Evolutionary conservation across 169 alveolate genomes (phyloP).

Genomic region (Plasmodium cynomolgi): DNA sequence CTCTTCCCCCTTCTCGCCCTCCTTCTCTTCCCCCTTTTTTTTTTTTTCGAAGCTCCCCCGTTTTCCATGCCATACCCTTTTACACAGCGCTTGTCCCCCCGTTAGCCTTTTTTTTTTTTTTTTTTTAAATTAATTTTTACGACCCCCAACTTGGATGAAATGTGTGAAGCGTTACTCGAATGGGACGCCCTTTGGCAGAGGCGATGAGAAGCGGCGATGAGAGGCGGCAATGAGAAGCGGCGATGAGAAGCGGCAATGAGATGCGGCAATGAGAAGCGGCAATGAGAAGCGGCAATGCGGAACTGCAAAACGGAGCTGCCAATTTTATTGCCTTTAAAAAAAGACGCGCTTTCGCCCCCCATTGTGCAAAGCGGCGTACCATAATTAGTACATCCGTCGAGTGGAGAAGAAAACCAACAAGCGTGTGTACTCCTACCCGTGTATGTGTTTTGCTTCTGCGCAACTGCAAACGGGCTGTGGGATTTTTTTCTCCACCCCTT

Average conservation of each 20-base stretch:
- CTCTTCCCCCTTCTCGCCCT: no score
- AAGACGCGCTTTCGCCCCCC: neutral
- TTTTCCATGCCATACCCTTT: neutral
- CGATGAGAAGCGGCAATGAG: neutral
- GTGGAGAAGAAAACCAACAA: neutral
- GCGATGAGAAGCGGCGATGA: no score
- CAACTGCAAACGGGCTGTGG: neutral
- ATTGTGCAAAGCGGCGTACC: neutral
- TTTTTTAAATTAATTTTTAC: neutral
- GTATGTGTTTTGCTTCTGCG: neutral
- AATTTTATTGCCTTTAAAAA: neutral
- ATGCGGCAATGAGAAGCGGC: neutral
- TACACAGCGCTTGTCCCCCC: neutral
- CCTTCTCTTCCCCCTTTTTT: neutral
- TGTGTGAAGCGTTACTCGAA: neutral
- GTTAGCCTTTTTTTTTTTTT: neutral
- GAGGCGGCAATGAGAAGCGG: no score
- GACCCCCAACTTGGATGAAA: neutral
- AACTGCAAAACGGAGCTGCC: neutral
- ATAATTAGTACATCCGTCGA: neutral
- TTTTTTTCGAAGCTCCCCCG: neutral
- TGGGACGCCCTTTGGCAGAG: neutral
- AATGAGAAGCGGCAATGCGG: neutral
- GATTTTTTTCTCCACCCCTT: neutral
- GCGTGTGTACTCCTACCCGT: neutral